phyloP scores from a whole-genome alignment of 768 basidiomycete genomes.

The Auriscalpium microsporum region DNA sequence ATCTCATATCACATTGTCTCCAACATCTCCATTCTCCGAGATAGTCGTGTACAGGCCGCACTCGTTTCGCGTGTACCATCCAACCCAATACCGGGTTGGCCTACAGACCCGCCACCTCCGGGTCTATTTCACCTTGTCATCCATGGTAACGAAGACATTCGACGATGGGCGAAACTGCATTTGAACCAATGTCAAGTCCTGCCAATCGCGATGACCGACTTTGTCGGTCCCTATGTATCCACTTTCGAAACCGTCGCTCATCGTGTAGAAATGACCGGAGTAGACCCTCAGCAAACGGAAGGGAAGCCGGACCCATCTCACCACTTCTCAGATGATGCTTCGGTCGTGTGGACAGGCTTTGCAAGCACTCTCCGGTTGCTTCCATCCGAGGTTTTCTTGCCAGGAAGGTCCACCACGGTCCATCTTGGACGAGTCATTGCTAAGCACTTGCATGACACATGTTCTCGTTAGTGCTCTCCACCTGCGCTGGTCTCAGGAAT shows the following conservation, averaged over 20 bases:
- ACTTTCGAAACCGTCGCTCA: slow-evolving; percentile 33
- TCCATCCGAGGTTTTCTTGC: slow-evolving; percentile 34
- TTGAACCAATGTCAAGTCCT: slow-evolving; percentile 25
- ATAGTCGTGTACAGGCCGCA: slow-evolving; percentile 36
- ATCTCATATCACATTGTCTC: slow-evolving; percentile 54
- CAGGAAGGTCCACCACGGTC: slow-evolving; percentile 26
- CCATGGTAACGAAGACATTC: slow-evolving; percentile 37
- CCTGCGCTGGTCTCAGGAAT: slow-evolving; percentile 3
- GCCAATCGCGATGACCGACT: slow-evolving; percentile 42
- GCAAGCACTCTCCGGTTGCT: slow-evolving; percentile 41
- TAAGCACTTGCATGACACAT: slow-evolving; percentile 52
- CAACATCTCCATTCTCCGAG: slow-evolving; percentile 49
- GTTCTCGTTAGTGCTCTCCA: slow-evolving; percentile 43
- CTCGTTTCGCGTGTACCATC: slow-evolving; percentile 32
- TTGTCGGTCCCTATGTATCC: slow-evolving; percentile 36
- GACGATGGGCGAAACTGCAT: slow-evolving; percentile 53
- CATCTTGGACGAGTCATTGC: slow-evolving; percentile 48
- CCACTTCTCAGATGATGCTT: slow-evolving; percentile 30
- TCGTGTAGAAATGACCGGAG: slow-evolving; percentile 15
- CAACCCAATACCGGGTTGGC: slow-evolving; percentile 40
- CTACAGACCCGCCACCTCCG: slow-evolving; percentile 48
- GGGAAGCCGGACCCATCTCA: slow-evolving; percentile 5
- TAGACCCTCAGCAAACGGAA: not conserved
- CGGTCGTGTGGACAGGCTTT: slow-evolving; percentile 47
- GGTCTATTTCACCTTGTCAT: slow-evolving; percentile 53